Evolutionary conservation across 1,139 yeast genomes (phyloP).

Genomic region (Saccharomyces hybrid): DNA sequence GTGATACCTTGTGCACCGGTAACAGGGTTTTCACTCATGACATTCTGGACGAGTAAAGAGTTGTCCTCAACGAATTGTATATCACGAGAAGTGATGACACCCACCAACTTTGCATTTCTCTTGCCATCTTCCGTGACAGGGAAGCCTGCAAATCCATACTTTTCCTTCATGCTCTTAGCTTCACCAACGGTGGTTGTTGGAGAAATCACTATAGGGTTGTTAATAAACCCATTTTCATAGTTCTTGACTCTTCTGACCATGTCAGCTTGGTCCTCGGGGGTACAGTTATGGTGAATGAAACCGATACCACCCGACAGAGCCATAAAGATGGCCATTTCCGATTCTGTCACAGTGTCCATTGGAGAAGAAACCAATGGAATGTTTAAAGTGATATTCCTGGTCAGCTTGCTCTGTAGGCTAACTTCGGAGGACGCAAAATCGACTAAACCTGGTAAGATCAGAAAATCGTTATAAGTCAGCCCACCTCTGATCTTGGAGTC

Average conservation of each 20-base stretch:
- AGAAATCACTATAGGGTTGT: conserved; percentile 80
- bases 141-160: conserved; percentile 90
- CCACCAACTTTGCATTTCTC: conserved; percentile 82
- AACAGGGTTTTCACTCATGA: conserved; percentile 85
- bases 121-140: conserved; percentile 94
- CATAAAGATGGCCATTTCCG: conserved; percentile 96
- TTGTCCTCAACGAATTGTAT: conserved; percentile 85
- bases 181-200: conserved; percentile 75
- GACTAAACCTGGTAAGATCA: conserved; percentile 90
- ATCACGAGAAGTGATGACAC: conserved; percentile 95
- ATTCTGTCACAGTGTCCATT: conserved; percentile 98
- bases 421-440: conserved; percentile 77
- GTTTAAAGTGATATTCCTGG: conserved; percentile 84
- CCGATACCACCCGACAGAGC: conserved; percentile 98
- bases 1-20: conserved; percentile 78
- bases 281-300: conserved; percentile 93
- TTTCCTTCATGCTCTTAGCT: conserved; percentile 60
- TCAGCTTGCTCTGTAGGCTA: conserved; percentile 70
- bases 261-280: conserved; percentile 94
- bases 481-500: conserved; percentile 91
- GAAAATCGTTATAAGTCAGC: conserved; percentile 90
- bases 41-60: conserved; percentile 52
- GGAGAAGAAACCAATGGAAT: conserved; percentile 96
- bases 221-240: conserved; percentile 94
- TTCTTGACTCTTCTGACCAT: conserved; percentile 96